Evolutionary conservation across 345 rosid species (phyloP).

Genomic region (Firmiana major): DNA sequence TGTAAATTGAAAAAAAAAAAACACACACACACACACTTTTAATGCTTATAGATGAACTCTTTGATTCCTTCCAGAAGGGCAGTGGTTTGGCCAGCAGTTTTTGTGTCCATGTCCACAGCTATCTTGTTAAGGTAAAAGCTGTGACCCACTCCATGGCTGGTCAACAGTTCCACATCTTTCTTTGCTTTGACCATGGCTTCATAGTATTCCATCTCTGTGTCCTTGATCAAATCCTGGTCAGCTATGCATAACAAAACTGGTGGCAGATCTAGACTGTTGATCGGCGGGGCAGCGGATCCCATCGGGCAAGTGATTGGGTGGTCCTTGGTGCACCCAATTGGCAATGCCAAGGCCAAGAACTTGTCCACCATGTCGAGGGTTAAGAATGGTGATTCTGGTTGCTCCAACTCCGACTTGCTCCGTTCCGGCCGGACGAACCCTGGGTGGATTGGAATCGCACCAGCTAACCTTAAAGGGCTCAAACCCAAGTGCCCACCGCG

Average conservation of each 20-base stretch:
- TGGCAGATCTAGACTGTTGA: slow-evolving; percentile 41
- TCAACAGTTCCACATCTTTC: slow-evolving; percentile 46
- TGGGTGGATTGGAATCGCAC: slow-evolving; percentile 45
- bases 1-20: neutral
- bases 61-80: slow-evolving; percentile 36
- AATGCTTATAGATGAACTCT: neutral
- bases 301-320: slow-evolving; percentile 62
- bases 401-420: slow-evolving; percentile 63
- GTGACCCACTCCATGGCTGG: slow-evolving; percentile 52
- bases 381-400: slow-evolving; percentile 50
- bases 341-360: slow-evolving; percentile 43
- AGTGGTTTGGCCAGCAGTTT: slow-evolving; percentile 33
- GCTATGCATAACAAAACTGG: slow-evolving; percentile 51
- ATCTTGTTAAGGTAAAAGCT: slow-evolving; percentile 57
- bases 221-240: slow-evolving; percentile 45
- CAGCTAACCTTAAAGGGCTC: slow-evolving; percentile 32
- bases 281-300: slow-evolving; percentile 41
- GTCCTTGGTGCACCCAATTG: slow-evolving; percentile 40
- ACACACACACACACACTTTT: neutral
- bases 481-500: slow-evolving; percentile 29
- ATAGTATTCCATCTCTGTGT: slow-evolving; percentile 59
- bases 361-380: slow-evolving; percentile 61
- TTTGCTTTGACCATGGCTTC: slow-evolving; percentile 47
- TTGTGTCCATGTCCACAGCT: slow-evolving; percentile 43
- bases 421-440: slow-evolving; percentile 47